phyloP scores from a whole-genome alignment of 208 protist genomes.

The Trypanosoma avium region DNA sequence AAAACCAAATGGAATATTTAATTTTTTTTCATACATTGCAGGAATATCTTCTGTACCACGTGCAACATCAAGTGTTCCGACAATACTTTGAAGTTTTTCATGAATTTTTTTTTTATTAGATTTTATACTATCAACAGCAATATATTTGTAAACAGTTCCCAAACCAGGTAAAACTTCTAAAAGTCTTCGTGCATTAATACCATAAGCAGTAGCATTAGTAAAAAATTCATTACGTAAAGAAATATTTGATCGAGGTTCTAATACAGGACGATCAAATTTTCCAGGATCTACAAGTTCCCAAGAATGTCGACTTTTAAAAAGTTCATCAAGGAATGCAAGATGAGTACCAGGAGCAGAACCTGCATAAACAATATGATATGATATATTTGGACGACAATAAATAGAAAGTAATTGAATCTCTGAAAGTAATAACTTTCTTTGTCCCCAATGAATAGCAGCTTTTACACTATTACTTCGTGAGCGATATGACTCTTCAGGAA shows the following conservation, averaged over 20 bases:
- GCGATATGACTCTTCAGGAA: slow-evolving; percentile 80
- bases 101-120: slow-evolving; percentile 59
- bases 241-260: slow-evolving; percentile 70
- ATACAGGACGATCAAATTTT: slow-evolving; percentile 76
- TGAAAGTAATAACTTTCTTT: slow-evolving; percentile 95
- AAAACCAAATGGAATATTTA: slow-evolving; percentile 61
- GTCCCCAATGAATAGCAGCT: slow-evolving; percentile 94
- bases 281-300: slow-evolving; percentile 95
- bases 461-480: slow-evolving; percentile 85
- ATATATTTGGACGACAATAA: slow-evolving; percentile 62
- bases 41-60: slow-evolving; percentile 86
- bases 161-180: slow-evolving; percentile 57
- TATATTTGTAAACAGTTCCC: slow-evolving; percentile 50
- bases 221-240: slow-evolving; percentile 93
- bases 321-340: slow-evolving; percentile 84
- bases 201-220: slow-evolving; percentile 92
- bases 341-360: slow-evolving; percentile 95
- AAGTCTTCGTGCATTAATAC: slow-evolving; percentile 81
- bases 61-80: slow-evolving; percentile 85
- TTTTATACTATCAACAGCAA: slow-evolving; percentile 40
- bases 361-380: slow-evolving; percentile 94
- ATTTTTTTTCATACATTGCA: slow-evolving; percentile 81
- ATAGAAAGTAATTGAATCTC: slow-evolving; percentile 94
- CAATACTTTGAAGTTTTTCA: slow-evolving; percentile 56
- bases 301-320: slow-evolving; percentile 82